Base-by-base conservation (phyloP, 192 early-diverging fungal genomes). In the Pilaira anomala region DNA sequence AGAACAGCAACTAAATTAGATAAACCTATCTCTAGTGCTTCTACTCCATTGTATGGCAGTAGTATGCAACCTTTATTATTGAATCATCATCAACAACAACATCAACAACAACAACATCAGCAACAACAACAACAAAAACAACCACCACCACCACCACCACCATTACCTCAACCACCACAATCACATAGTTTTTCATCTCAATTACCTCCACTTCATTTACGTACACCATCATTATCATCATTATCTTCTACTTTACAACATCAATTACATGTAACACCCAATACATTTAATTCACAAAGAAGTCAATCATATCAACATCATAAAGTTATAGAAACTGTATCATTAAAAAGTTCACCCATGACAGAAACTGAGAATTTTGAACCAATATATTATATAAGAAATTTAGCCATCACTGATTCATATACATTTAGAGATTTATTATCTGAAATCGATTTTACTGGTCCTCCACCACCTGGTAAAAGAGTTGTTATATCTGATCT, bases 401-500 rank as follows among this genome's bases (percentile, higher is more conserved):
- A 72, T 60, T 50, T 72, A n/a, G 70, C 64, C 30, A 72, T 72
- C 46, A 66, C 70, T 24, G 65, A 72, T 28, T 62, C 41, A 13
- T 72, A 66, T 56, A 72, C 70, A 16, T 72, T 72, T 33, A 28
- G 65, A 40, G 64, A 72, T 42, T 30, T 65, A n/a, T 40, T 72
- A 26, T 41, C 57, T 40, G 63, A 66, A 48, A 66, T 72, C 24
- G 70, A 72, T 29, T 36, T 65, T 49, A 62, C 64, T 12, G 62
- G 62, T 21, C 36, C 29, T 3, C 60, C 74, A 39, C 74, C 74
- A n/a, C 68, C 65, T 19, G 74, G 74, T 7, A 75, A 75, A 59
- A 48, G 68, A 19, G 67, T 75, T 19, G 56, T 75, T 49, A 67
- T 75, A 44, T 56, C 55, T 1, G 62, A 71, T 63, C 44, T 53